These are phyloP conservation scores for Ampelocalamus luodianensis DNA, from an alignment of 176 grass and related monocot species.

Conservation along the genomic window DNA sequence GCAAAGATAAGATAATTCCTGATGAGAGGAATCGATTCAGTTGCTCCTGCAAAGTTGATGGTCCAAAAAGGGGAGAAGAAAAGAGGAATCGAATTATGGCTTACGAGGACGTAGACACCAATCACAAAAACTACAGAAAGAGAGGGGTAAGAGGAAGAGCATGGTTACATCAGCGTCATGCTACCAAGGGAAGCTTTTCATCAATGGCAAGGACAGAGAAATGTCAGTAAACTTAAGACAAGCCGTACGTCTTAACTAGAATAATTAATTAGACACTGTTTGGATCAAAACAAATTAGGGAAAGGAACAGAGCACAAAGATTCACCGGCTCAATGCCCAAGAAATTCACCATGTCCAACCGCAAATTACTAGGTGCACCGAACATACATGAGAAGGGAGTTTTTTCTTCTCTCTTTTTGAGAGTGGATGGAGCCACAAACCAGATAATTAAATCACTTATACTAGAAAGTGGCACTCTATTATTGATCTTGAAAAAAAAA, in stretches of 20 bases:
- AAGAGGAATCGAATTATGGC: conserved; percentile 2
- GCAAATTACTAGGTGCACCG: conserved; percentile 17
- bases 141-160: neutral
- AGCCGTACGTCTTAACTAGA: conserved; percentile 22
- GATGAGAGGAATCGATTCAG: conserved; percentile 22
- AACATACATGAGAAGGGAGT: neutral
- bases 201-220: neutral
- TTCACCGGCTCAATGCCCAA: conserved; percentile 29
- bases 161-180: conserved; percentile 34
- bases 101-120: neutral
- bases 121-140: neutral
- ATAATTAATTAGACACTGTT: conserved; percentile 10
- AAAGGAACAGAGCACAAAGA: conserved; percentile 48
- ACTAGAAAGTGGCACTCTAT: no score
- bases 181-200: neutral
- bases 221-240: conserved; percentile 31
- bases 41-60: conserved; percentile 5
- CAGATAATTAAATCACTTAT: no score
- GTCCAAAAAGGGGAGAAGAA: conserved; percentile 1
- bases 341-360: conserved; percentile 43
- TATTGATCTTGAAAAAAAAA: no score
- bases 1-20: neutral
- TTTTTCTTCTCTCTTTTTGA: neutral
- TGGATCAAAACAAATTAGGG: conserved; percentile 19
- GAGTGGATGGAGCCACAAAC: no score